Conservation (phyloP, 306 rosid species). For the Cotoneaster glaucophyllus region DNA sequence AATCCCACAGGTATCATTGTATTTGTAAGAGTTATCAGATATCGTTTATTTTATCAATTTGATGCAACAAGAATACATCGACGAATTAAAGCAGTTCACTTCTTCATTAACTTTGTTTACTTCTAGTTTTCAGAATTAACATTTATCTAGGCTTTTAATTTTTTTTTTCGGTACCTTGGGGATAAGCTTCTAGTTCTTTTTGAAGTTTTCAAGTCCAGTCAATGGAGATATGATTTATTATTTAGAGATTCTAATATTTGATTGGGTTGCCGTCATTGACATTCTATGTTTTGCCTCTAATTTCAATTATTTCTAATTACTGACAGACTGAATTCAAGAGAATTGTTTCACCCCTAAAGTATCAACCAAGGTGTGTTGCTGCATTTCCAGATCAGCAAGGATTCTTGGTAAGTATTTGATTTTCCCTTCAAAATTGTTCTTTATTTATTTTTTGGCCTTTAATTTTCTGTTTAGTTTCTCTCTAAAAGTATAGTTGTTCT, state of each 20-base stretch:
- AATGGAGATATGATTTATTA: background rate
- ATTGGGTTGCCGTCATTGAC: background rate
- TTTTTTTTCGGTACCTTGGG: background rate
- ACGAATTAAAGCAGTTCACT: background rate
- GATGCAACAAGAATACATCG: background rate
- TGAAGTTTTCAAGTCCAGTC: background rate
- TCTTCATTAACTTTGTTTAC: background rate
- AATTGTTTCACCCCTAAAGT: constrained; percentile 77
- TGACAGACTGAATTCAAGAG: constrained; percentile 75
- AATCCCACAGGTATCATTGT: constrained; percentile 58
- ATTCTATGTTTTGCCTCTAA: background rate
- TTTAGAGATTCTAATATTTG: background rate
- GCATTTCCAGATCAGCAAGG: constrained; percentile 98
- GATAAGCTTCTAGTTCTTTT: background rate
- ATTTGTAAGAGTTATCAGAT: background rate
- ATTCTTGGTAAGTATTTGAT: constrained; percentile 52
- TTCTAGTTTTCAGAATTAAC: background rate
- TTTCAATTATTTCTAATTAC: constrained; percentile 10
- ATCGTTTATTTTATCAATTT: background rate
- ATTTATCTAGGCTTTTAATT: background rate
- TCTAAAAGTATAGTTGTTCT: background rate
- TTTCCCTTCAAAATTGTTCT: background rate
- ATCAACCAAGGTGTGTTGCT: constrained; percentile 94
- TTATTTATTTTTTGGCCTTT: background rate
- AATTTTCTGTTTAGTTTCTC: background rate